A percentile compares a stretch with the other conserved stretches of the same genome.
These are phyloP conservation scores for Alternaria sp. DNA, from an alignment of 2,329 filamentous ascomycete genomes.

Conservation along the genomic window DNA sequence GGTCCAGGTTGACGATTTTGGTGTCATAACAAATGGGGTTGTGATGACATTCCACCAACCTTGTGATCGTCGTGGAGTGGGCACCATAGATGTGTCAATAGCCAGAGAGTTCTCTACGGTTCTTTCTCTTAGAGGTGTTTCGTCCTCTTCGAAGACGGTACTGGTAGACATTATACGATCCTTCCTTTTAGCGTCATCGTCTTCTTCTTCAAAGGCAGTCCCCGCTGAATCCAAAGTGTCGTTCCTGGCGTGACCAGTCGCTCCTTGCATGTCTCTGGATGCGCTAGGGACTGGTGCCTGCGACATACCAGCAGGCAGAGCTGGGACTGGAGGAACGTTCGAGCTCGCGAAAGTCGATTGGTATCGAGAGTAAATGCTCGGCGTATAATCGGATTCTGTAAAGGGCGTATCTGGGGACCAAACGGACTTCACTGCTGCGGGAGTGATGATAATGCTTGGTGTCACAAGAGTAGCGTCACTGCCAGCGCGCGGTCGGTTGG, in stretches of 20 bases:
- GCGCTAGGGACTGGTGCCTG: slow-evolving; percentile 10
- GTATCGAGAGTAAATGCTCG: slow-evolving; percentile 68
- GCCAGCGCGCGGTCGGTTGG: slow-evolving; percentile 45
- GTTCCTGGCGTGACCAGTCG: slow-evolving; percentile 30
- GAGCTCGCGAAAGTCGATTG: slow-evolving; percentile 49
- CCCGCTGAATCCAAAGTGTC: slow-evolving; percentile 45
- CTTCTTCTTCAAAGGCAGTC: slow-evolving; percentile 57
- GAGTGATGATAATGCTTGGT: slow-evolving; percentile 61
- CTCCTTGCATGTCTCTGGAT: neutral
- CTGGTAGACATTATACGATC: slow-evolving; percentile 60
- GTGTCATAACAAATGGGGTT: slow-evolving; percentile 65
- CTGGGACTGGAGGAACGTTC: slow-evolving; percentile 60
- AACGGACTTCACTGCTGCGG: slow-evolving; percentile 57
- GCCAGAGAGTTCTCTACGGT: slow-evolving; percentile 41
- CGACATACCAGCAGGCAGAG: slow-evolving; percentile 34
- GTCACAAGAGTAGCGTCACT: slow-evolving; percentile 49
- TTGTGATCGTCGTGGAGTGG: slow-evolving; percentile 64
- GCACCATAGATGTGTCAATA: slow-evolving; percentile 49
- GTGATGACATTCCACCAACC: slow-evolving; percentile 83
- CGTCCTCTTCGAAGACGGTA: slow-evolving; percentile 75
- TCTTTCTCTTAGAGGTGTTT: slow-evolving; percentile 43
- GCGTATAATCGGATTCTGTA: slow-evolving; percentile 62
- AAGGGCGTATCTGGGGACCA: slow-evolving; percentile 67
- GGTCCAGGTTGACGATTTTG: slow-evolving; percentile 46
- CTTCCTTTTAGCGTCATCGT: slow-evolving; percentile 52